These are phyloP conservation scores for Metschnikowia similis DNA, from an alignment of 805 yeast genomes.

Conservation along the genomic window DNA sequence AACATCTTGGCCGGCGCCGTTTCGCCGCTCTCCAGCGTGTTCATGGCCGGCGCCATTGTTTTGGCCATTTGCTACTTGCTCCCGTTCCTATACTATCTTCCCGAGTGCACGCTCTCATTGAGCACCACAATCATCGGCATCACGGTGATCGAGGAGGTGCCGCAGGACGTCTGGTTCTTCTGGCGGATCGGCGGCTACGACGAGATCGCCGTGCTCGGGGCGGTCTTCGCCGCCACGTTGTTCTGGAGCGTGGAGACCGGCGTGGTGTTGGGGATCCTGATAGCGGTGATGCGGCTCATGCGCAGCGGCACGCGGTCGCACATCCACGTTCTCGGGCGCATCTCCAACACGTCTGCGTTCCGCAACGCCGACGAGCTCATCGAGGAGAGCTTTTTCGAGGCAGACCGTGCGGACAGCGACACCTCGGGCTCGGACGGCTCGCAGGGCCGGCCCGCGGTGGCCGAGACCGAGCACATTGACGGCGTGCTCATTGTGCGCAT, in stretches of 20 bases:
- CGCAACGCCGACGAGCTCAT: constrained; percentile 66
- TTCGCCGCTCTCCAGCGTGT: constrained; percentile 37
- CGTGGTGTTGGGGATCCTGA: constrained; percentile 29
- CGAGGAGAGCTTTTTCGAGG: constrained; percentile 27
- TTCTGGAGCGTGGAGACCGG: constrained; percentile 40
- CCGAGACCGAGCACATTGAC: constrained; percentile 47
- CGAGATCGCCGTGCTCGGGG: constrained; percentile 19
- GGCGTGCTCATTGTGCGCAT: constrained; percentile 76
- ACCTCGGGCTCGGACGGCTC: neutral
- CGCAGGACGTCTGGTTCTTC: constrained; percentile 36
- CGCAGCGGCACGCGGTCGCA: constrained; percentile 39
- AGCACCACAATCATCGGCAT: constrained; percentile 44
- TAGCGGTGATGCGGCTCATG: constrained; percentile 33
- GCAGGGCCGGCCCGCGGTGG: constrained; percentile 11
- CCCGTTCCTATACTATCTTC: constrained; percentile 24
- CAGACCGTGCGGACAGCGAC: neutral
- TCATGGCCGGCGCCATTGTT: constrained; percentile 27
- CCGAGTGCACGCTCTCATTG: constrained; percentile 31
- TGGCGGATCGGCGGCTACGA: constrained; percentile 21
- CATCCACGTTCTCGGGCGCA: constrained; percentile 43
- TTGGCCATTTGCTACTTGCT: constrained; percentile 24
- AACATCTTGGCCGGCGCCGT: constrained; percentile 43
- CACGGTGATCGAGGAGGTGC: constrained; percentile 48
- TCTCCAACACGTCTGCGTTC: constrained; percentile 48
- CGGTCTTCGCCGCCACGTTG: constrained; percentile 25